Conservation (phyloP, 108 stramenopile genomes). For the Skeletonema marinoi region DNA sequence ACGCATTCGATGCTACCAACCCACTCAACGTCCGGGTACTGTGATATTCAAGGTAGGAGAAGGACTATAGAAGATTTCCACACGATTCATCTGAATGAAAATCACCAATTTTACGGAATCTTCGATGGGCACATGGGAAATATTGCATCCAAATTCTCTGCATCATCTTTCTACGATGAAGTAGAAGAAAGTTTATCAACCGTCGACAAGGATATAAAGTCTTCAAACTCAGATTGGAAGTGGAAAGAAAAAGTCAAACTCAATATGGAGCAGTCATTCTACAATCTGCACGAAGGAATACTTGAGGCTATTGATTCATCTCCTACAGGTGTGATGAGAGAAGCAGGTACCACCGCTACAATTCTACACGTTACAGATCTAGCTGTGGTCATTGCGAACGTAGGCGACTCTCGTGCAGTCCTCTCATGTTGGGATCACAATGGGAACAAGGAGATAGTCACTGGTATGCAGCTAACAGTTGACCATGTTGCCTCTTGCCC, state of each 20-base stretch:
- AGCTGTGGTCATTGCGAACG: conserved; percentile 77
- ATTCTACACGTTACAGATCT: conserved; percentile 65
- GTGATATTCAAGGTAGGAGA: conserved; percentile 84
- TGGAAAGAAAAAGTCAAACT: conserved; percentile 56
- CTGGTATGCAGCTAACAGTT: conserved; percentile 74
- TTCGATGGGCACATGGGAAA: conserved; percentile 73
- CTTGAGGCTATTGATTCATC: conserved; percentile 52
- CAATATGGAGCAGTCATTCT: conserved; percentile 58
- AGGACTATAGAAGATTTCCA: conserved; percentile 94
- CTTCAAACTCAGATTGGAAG: neutral
- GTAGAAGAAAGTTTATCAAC: conserved; percentile 41
- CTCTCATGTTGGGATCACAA: conserved; percentile 55
- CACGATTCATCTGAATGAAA: conserved; percentile 67
- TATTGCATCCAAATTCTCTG: conserved; percentile 76
- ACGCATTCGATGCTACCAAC: conserved; percentile 88
- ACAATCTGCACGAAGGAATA: conserved; percentile 64
- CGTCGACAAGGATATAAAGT: conserved; percentile 22
- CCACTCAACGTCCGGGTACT: conserved; percentile 79
- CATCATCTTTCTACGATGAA: conserved; percentile 59
- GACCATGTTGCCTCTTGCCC: conserved; percentile 87
- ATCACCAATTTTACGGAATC: conserved; percentile 86
- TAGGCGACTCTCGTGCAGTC: conserved; percentile 93
- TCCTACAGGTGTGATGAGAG: conserved; percentile 64
- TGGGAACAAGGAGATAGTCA: conserved; percentile 25
- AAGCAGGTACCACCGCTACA: conserved; percentile 85